These are phyloP conservation scores for Saccharomyces kudriavzevii DNA, from an alignment of 805 yeast genomes.

Conservation along the genomic window DNA sequence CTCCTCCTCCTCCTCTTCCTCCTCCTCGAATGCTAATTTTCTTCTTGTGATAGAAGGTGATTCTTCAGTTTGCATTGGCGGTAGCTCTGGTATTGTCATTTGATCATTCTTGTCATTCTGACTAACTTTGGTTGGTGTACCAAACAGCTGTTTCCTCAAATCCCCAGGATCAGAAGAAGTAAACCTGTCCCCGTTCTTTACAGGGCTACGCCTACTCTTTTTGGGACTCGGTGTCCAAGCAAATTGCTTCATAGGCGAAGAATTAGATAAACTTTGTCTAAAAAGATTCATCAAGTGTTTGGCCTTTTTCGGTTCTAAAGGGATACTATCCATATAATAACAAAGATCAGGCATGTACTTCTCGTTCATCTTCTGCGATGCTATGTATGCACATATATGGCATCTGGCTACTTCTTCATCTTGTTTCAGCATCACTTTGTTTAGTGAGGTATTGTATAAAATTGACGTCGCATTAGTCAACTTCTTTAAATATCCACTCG, in stretches of 20 bases:
- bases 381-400: conserved; percentile 59
- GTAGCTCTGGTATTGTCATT: conserved; percentile 6
- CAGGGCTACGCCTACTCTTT: conserved; percentile 12
- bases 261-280: conserved; percentile 33
- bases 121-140: conserved; percentile 18
- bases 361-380: conserved; percentile 42
- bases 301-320: conserved; percentile 43
- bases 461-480: conserved; percentile 24
- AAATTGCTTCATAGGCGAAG: conserved; percentile 25
- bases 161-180: conserved; percentile 24
- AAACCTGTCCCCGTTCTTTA: conserved; percentile 20
- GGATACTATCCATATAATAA: conserved; percentile 46
- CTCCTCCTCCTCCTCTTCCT: conserved; percentile 11
- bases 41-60: conserved; percentile 19
- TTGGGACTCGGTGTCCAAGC: conserved; percentile 28
- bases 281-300: conserved; percentile 40
- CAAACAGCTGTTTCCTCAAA: conserved; percentile 23
- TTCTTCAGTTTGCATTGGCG: conserved; percentile 1
- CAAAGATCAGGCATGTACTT: conserved; percentile 37
- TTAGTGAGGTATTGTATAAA: conserved; percentile 46
- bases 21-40: conserved; percentile 29
- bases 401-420: conserved; percentile 56
- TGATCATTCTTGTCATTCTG: background rate
- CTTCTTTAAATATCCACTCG: conserved; percentile 21
- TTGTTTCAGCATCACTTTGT: conserved; percentile 42